Evolutionary conservation across 495 filamentous ascomycete species (phyloP).

Genomic region (Sphaerosporella brunnea): DNA sequence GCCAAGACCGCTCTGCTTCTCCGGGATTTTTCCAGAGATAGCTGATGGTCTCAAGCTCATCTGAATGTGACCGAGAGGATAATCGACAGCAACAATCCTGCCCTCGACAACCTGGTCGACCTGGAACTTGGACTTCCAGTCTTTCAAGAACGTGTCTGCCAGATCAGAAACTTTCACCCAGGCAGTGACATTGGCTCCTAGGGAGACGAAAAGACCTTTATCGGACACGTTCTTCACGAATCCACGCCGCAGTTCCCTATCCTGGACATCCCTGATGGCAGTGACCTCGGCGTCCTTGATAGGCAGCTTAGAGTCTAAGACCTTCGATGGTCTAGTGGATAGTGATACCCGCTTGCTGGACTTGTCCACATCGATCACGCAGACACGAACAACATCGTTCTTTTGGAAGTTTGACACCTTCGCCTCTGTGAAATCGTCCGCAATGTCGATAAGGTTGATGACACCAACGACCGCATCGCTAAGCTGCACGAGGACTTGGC

Average conservation of each 20-base stretch:
- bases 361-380: conserved; percentile 58
- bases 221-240: conserved; percentile 78
- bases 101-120: conserved; percentile 78
- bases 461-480: conserved; percentile 56
- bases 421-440: conserved; percentile 64
- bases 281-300: conserved; percentile 67
- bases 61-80: conserved; percentile 49
- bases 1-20: conserved; percentile 45
- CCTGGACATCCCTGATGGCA: conserved; percentile 47
- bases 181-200: conserved; percentile 63
- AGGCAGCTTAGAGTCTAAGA: conserved; percentile 67
- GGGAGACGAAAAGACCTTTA: conserved; percentile 63
- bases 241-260: conserved; percentile 66
- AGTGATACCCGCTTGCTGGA: conserved; percentile 67
- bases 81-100: conserved; percentile 52
- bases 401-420: conserved; percentile 43
- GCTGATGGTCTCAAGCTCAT: conserved; percentile 73
- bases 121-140: conserved; percentile 83
- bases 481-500: conserved; percentile 66
- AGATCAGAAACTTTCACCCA: conserved; percentile 71
- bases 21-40: conserved; percentile 55
- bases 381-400: conserved; percentile 73
- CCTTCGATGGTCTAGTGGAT: conserved; percentile 69
- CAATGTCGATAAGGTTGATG: conserved; percentile 58
- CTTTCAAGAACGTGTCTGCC: conserved; percentile 77